Evolutionary conservation across 257 asterid species (phyloP).

Genomic region (Jaltomata sinuosa): DNA sequence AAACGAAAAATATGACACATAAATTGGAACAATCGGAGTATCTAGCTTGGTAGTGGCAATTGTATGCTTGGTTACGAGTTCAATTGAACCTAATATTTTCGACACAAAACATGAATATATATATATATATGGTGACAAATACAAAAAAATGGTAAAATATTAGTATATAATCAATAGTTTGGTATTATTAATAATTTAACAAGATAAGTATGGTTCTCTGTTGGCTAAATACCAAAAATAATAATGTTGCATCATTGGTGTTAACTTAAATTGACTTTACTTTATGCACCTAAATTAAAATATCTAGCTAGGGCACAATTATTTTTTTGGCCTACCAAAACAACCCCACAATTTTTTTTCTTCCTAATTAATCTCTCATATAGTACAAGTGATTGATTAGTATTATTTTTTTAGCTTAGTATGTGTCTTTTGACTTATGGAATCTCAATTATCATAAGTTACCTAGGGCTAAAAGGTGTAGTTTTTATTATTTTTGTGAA

Average conservation of each 20-base stretch:
- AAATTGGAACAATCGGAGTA: background rate
- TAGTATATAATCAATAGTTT: background rate
- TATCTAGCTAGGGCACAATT: background rate
- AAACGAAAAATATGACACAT: background rate
- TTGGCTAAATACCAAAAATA: background rate
- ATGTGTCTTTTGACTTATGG: background rate
- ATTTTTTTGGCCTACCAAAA: background rate
- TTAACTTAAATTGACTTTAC: conserved; percentile 6
- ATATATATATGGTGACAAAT: background rate
- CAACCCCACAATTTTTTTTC: background rate
- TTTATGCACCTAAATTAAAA: background rate
- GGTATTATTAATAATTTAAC: conserved; percentile 12
- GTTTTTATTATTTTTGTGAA: background rate
- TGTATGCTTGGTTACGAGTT: background rate
- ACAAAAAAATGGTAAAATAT: background rate
- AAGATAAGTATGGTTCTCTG: conserved; percentile 16
- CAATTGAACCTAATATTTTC: background rate
- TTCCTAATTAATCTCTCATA: background rate
- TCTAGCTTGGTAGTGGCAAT: background rate
- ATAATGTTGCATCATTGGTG: conserved; percentile 8
- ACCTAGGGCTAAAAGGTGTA: background rate
- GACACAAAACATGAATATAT: background rate
- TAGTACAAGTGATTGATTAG: background rate
- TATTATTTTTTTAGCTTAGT: background rate
- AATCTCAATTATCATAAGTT: background rate